Conservation (phyloP, 2,329 filamentous ascomycete species). For the Bisporella sp. region DNA sequence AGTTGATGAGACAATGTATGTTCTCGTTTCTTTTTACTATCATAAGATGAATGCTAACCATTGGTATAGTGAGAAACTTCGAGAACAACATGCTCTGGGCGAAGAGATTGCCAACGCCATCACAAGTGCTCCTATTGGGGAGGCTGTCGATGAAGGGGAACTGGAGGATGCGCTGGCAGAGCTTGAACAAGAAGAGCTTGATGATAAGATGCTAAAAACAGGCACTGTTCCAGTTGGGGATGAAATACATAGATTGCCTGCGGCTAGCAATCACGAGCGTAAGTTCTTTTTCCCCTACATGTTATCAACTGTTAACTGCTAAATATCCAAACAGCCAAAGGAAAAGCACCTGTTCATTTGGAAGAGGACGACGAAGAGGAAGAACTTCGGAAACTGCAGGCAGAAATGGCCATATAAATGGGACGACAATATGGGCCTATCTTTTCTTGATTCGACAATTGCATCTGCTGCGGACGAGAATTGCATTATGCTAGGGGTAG, state of each 20-base stretch:
- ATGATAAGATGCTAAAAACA: constrained; percentile 88
- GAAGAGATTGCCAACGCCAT: constrained; percentile 89
- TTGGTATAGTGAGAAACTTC: constrained; percentile 68
- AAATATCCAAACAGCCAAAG: constrained; percentile 11
- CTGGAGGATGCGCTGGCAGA: constrained; percentile 78
- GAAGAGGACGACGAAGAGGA: constrained; percentile 95
- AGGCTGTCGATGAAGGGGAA: constrained; percentile 75
- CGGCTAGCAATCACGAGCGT: constrained; percentile 69
- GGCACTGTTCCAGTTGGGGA: constrained; percentile 78
- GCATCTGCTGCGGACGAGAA: constrained; percentile 16
- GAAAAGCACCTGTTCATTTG: constrained; percentile 38
- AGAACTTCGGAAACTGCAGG: constrained; percentile 86
- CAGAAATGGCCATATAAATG: constrained; percentile 88
- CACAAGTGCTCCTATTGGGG: constrained; percentile 59
- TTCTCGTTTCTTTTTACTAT: constrained; percentile 17
- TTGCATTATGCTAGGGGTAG: constrained; percentile 18
- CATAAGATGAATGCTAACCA: constrained; percentile 26
- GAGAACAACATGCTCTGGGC: constrained; percentile 87
- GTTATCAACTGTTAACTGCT: not conserved
- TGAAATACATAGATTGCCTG: constrained; percentile 69
- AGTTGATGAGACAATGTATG: constrained; percentile 91
- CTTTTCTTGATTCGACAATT: constrained; percentile 13
- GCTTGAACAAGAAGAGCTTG: constrained; percentile 86
- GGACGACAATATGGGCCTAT: constrained; percentile 7
- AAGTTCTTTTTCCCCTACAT: constrained; percentile 34